phyloP scores from a whole-genome alignment of 805 yeast species.

The Blastobotrys peoriensis region DNA sequence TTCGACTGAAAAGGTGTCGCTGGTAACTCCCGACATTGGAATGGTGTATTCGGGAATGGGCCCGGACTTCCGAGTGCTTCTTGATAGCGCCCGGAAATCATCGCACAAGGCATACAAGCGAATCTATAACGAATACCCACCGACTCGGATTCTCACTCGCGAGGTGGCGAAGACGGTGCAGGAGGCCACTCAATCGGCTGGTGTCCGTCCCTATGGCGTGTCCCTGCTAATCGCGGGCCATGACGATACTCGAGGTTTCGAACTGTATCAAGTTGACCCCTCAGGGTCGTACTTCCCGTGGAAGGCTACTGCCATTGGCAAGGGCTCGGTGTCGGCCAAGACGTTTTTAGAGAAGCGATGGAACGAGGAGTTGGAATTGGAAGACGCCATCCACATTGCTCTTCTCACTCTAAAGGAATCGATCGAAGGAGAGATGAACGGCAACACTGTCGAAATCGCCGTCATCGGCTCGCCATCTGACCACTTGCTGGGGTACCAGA shows the following conservation, averaged over 20 bases:
- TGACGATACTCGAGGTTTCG: conserved; percentile 70
- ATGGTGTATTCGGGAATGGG: conserved; percentile 99
- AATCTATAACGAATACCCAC: conserved; percentile 94
- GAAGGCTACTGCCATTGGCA: conserved; percentile 99
- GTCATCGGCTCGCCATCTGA: conserved; percentile 80
- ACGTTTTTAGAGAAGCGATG: conserved; percentile 96
- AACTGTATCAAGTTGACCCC: conserved; percentile 95
- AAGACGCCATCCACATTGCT: conserved; percentile 97
- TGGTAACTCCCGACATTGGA: conserved; percentile 91
- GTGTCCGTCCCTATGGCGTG: conserved; percentile 98
- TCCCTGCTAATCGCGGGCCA: conserved; percentile 90
- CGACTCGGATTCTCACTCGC: conserved; percentile 86
- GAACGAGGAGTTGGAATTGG: conserved; percentile 95
- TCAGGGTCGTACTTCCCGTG: conserved; percentile 97
- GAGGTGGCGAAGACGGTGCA: conserved; percentile 96
- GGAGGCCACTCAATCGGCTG: conserved; percentile 97
- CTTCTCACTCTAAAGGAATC: conserved; percentile 89
- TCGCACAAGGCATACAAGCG: conserved; percentile 92
- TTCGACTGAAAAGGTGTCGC: conserved; percentile 68
- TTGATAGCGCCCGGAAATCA: conserved; percentile 87
- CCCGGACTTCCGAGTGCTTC: conserved; percentile 92
- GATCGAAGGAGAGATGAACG: conserved; percentile 96
- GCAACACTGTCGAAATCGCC: conserved; percentile 90
- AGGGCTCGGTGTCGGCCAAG: conserved; percentile 92
- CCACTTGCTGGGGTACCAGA: conserved; percentile 75